These are phyloP conservation scores for Microdochium trichocladiopsis DNA, from an alignment of 2,329 filamentous ascomycete species.

Conservation along the genomic window DNA sequence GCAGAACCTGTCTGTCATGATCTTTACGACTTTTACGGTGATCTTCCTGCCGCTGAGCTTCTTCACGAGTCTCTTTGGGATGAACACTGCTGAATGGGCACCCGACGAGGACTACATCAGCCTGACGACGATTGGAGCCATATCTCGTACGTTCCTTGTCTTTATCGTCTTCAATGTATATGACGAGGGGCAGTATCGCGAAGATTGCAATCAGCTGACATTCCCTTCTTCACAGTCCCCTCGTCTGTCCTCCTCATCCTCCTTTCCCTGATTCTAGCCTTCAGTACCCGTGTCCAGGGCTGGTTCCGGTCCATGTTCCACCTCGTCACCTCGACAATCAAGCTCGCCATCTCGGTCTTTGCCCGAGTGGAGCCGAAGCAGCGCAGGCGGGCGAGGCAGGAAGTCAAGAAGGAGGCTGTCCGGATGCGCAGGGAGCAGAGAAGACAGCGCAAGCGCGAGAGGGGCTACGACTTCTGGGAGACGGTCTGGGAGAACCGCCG, in stretches of 20 bases:
- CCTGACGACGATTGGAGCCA: conserved; percentile 35
- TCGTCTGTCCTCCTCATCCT: conserved; percentile 40
- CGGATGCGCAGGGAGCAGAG: conserved; percentile 8
- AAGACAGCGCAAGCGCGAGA: conserved; percentile 16
- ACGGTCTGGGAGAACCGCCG: conserved; percentile 21
- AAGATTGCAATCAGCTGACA: too few species aligned
- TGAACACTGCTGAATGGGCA: conserved; percentile 58
- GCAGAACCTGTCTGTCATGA: conserved; percentile 57
- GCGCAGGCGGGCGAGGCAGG: conserved; percentile 13
- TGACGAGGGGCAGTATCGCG: too few species aligned
- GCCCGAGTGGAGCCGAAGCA: conserved; percentile 17
- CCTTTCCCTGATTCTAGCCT: conserved; percentile 45
- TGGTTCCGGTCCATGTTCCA: conserved; percentile 17
- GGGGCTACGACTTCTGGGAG: conserved; percentile 32
- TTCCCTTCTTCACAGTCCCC: too few species aligned
- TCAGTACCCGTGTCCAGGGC: conserved; percentile 38
- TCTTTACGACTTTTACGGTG: conserved; percentile 57
- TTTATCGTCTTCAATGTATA: too few species aligned
- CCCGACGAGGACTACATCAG: conserved; percentile 30
- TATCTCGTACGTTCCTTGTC: conserved; percentile 31
- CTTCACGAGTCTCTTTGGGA: conserved; percentile 59
- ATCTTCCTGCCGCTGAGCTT: conserved; percentile 59
- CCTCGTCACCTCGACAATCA: conserved; percentile 1
- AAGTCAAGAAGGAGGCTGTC: conserved; percentile 7
- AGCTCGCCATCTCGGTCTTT: conserved; percentile 8